Evolutionary conservation across 2,329 filamentous ascomycete genomes (phyloP).

Genomic region (Aspergillus hortae): DNA sequence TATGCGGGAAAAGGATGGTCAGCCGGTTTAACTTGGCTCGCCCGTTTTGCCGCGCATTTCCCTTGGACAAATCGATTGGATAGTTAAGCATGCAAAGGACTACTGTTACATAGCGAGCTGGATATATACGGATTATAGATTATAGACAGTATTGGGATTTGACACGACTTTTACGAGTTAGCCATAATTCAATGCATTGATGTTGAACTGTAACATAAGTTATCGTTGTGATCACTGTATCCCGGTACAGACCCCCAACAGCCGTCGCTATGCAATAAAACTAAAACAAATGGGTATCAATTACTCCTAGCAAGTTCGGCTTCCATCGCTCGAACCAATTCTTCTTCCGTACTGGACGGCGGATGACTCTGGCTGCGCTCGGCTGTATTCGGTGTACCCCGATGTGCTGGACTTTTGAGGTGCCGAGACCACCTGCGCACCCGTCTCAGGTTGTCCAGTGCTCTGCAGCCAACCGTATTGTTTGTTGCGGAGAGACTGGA

Average conservation of each 20-base stretch:
- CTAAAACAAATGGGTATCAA: slow-evolving; percentile 7
- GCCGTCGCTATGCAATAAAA: slow-evolving; percentile 5
- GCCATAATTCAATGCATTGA: neutral
- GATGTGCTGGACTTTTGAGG: neutral
- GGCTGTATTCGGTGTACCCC: neutral
- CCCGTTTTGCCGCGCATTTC: neutral
- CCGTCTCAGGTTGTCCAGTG: neutral
- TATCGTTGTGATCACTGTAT: neutral
- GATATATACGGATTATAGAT: neutral
- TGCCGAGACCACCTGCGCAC: neutral
- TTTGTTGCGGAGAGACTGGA: slow-evolving; percentile 27
- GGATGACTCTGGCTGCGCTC: slow-evolving; percentile 6
- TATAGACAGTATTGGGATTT: neutral
- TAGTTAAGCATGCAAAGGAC: neutral
- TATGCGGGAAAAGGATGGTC: slow-evolving; percentile 15
- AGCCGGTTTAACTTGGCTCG: neutral
- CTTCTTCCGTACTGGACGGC: slow-evolving; percentile 13
- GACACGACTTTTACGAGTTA: slow-evolving; percentile 4
- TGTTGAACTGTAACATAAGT: neutral
- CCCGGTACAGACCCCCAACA: neutral
- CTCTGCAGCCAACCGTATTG: slow-evolving; percentile 28
- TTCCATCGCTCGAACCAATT: slow-evolving; percentile 24
- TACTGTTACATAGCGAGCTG: neutral
- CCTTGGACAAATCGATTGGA: neutral
- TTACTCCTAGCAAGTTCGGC: slow-evolving; percentile 19